Percentiles rank a stretch among this genome's conserved stretches.
Conservation (phyloP, 768 basidiomycete genomes). For the Lactifluus pinguis region DNA sequence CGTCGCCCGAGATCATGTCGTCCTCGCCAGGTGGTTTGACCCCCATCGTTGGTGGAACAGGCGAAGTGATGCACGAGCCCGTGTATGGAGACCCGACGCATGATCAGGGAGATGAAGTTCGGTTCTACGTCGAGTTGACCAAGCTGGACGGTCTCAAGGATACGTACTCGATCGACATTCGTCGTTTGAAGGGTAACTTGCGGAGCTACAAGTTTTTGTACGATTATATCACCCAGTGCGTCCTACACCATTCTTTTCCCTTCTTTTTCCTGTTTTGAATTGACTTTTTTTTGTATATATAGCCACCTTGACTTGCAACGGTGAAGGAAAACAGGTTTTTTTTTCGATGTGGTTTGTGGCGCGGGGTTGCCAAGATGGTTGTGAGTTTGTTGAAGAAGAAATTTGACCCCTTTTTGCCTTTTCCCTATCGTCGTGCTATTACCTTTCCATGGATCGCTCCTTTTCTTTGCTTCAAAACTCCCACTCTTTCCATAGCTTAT, state of each 20-base stretch:
- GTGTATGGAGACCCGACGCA: constrained; percentile 72
- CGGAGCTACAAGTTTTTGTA: constrained; percentile 91
- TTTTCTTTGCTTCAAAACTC: too few species aligned
- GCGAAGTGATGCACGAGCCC: constrained; percentile 33
- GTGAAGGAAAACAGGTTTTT: background rate
- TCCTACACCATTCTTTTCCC: constrained; percentile 20
- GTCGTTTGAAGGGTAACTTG: constrained; percentile 85
- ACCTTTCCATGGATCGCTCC: too few species aligned
- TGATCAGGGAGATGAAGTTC: constrained; percentile 92
- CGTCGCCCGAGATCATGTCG: constrained; percentile 21
- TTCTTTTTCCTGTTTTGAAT: constrained; percentile 4
- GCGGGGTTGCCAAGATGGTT: background rate
- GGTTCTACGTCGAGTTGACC: constrained; percentile 92
- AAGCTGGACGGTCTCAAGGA: constrained; percentile 82
- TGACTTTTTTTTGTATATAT: background rate
- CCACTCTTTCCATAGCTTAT: too few species aligned
- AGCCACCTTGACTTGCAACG: constrained; percentile 10
- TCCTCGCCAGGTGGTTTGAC: constrained; percentile 1
- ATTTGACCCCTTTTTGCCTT: background rate
- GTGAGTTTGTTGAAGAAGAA: background rate
- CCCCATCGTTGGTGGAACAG: constrained; percentile 20
- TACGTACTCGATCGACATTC: constrained; percentile 86
- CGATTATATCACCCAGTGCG: constrained; percentile 79
- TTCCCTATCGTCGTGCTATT: too few species aligned
- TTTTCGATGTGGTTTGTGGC: too few species aligned